These are phyloP conservation scores for Ascocoryne sarcoides DNA, from an alignment of 2,329 filamentous ascomycete genomes.

Conservation along the genomic window DNA sequence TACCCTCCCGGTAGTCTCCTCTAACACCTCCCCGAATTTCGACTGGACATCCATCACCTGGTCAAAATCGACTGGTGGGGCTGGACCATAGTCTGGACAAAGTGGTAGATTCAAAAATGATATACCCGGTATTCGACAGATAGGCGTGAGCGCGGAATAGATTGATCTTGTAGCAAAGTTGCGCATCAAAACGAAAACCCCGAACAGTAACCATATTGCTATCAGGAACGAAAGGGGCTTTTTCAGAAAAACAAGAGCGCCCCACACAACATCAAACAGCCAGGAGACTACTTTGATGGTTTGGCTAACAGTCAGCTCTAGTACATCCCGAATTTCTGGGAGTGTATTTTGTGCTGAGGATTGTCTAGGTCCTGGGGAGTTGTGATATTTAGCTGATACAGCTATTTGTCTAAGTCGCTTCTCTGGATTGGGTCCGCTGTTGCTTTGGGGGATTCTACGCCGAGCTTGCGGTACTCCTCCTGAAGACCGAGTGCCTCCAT, in stretches of 20 bases:
- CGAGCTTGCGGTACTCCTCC: conserved; percentile 13
- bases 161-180: conserved; percentile 55
- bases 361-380: no score
- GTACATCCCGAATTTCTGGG: conserved; percentile 11
- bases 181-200: conserved; percentile 48
- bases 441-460: conserved; percentile 13
- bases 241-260: conserved; percentile 54
- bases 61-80: conserved; percentile 51
- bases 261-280: conserved; percentile 44
- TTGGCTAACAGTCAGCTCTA: conserved; percentile 19
- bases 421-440: conserved; percentile 16
- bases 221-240: conserved; percentile 54
- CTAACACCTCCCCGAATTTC: conserved; percentile 68
- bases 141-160: conserved; percentile 52
- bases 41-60: conserved; percentile 65
- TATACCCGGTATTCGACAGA: conserved; percentile 61
- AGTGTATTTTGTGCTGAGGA: conserved; percentile 1
- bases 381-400: not conserved
- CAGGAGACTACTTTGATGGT: conserved; percentile 33
- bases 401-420: conserved; percentile 11
- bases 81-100: conserved; percentile 34
- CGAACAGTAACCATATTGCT: conserved; percentile 51
- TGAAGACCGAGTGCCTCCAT: conserved; percentile 8
- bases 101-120: conserved; percentile 55
- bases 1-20: conserved; percentile 55